These are phyloP conservation scores for Saccharomyces kudriavzevii DNA, from an alignment of 805 yeast species.

Conservation along the genomic window DNA sequence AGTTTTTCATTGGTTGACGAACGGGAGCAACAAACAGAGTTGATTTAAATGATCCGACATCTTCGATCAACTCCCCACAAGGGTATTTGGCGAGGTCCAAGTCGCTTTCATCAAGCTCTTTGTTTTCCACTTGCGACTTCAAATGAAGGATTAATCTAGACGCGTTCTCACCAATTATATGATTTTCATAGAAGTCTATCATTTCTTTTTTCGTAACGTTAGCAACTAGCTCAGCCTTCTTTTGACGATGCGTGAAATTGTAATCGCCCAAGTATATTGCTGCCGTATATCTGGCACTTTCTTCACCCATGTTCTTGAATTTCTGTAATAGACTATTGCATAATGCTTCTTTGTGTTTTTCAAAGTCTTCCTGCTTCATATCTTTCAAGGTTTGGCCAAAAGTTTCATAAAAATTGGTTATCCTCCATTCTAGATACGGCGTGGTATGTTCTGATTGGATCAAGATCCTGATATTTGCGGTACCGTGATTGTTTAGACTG, in stretches of 20 bases:
- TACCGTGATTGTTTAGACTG: slow-evolving; percentile 56
- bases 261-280: slow-evolving; percentile 69
- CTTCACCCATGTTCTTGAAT: slow-evolving; percentile 72
- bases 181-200: slow-evolving; percentile 42
- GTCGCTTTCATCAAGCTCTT: slow-evolving; percentile 14
- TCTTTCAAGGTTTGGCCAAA: slow-evolving; percentile 40
- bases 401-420: slow-evolving; percentile 51
- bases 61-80: slow-evolving; percentile 38
- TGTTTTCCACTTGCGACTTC: slow-evolving; percentile 38
- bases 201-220: slow-evolving; percentile 50
- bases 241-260: slow-evolving; percentile 54
- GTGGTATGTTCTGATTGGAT: slow-evolving; percentile 80
- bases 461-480: slow-evolving; percentile 50
- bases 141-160: slow-evolving; percentile 53
- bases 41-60: slow-evolving; percentile 50
- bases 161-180: slow-evolving; percentile 32
- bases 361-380: slow-evolving; percentile 57
- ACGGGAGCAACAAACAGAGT: slow-evolving; percentile 46
- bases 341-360: slow-evolving; percentile 61
- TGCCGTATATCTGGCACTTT: slow-evolving; percentile 55
- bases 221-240: slow-evolving; percentile 50
- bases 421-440: slow-evolving; percentile 66
- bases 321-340: slow-evolving; percentile 58
- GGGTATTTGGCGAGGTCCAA: slow-evolving; percentile 35
- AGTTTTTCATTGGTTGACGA: slow-evolving; percentile 45